A percentile compares a stretch with the other conserved stretches of the same genome.
phyloP scores from a whole-genome alignment of 108 stramenopile genomes.

The Pseudonitzschia multiseries region DNA sequence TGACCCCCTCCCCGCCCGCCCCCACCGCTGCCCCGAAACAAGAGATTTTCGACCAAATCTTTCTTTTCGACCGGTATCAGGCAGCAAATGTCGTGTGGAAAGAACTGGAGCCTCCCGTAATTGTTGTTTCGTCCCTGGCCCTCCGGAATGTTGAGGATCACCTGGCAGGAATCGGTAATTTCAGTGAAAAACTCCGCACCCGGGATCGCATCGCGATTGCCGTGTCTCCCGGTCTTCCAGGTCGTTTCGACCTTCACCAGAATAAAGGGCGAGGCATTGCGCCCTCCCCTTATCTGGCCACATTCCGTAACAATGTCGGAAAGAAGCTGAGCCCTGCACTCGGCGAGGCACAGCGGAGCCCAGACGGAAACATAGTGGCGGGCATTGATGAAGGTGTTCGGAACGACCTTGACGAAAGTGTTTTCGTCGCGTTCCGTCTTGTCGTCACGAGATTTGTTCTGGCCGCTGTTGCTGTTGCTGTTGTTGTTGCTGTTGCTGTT shows the following conservation, averaged over 20 bases:
- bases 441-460: background rate
- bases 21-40: conserved; percentile 25
- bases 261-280: conserved; percentile 19
- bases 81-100: conserved; percentile 43
- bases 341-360: conserved; percentile 78
- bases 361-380: conserved; percentile 77
- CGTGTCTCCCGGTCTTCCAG: conserved; percentile 22
- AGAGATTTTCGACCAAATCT: conserved; percentile 30
- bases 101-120: conserved; percentile 23
- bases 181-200: background rate
- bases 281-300: conserved; percentile 8
- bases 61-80: conserved; percentile 36
- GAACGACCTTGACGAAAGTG: conserved; percentile 39
- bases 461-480: conserved; percentile 1
- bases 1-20: background rate
- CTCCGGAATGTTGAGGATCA: conserved; percentile 18
- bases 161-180: conserved; percentile 40
- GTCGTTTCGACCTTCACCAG: conserved; percentile 36
- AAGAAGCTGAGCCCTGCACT: conserved; percentile 71
- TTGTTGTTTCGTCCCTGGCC: conserved; percentile 7
- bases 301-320: conserved; percentile 47
- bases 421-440: conserved; percentile 1
- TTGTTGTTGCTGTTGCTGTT: conserved; percentile 18
- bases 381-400: conserved; percentile 66
- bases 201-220: background rate